Evolutionary conservation across 306 rosid species (phyloP), one percentile per base, ranked within the genome.

Genomic region (Notholithocarpus densiflorus): DNA sequence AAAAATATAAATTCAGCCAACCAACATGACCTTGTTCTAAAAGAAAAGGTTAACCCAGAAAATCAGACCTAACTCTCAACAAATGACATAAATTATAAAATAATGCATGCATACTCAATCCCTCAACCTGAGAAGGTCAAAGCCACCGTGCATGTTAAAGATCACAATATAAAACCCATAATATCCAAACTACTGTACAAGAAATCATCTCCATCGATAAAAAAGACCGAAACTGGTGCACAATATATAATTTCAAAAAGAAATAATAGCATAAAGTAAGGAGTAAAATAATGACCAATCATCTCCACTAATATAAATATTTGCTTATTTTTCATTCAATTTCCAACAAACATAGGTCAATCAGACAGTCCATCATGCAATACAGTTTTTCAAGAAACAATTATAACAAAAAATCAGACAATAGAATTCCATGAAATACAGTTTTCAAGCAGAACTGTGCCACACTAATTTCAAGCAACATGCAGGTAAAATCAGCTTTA

Each of bases 31-130:
- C 24, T 18, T 65, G 81, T 64, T 43, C 56, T 53, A 79, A 83
- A 73, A 70, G 79, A 54, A 83, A 23, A 13, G 76, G 71, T 66
- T 32, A 68, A 62, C 23, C 60, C 2, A 56, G 5, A 75, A 54
- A 82, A 71, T 55, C 69, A 76, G 32, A 72, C 69, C 82, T 32
- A 65, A 40, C 75, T 40, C 81, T 48, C 57, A 80, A 73, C 84
- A 48, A 71, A 76, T 56, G 21, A 51, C 19, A 76, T 71, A 72
- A 65, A 65, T 62, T 40, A 18, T 43, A 70, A 18, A 74, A 74
- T 23, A 65, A 20, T 43, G 40, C 52, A 62, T 9, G 48, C 76
- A 57, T 37, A 26, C 40, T 66, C 53, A 48, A 48, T 12, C 53
- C 17, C 52, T 59, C 7, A 71, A 72, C 26, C 11, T 77, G 54